Evolutionary conservation across 2,329 filamentous ascomycete genomes (phyloP).

Genomic region (Paecilomyces dactylethromorphus): DNA sequence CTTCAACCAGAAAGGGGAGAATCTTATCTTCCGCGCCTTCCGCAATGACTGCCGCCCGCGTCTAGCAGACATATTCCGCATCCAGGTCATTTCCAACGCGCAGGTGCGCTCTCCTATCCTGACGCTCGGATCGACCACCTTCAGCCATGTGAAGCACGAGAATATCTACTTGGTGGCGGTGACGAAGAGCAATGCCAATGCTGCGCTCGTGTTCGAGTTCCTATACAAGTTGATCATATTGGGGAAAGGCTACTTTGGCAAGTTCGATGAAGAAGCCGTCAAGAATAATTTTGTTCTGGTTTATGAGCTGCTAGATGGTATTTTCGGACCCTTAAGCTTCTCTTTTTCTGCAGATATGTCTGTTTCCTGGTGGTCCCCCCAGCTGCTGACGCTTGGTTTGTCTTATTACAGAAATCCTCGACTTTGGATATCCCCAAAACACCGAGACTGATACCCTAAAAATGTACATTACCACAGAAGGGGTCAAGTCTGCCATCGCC

Average conservation of each 20-base stretch:
- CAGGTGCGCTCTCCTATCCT: conserved; percentile 96
- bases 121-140: conserved; percentile 94
- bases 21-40: conserved; percentile 98
- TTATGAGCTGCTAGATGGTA: conserved; percentile 92
- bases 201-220: conserved; percentile 95
- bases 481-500: conserved; percentile 76
- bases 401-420: conserved; percentile 72
- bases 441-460: conserved; percentile 98
- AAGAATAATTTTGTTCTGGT: conserved; percentile 99
- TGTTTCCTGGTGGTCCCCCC: not conserved
- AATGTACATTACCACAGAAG: conserved; percentile 99
- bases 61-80: conserved; percentile 97
- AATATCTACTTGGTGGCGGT: conserved; percentile 98
- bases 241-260: conserved; percentile 94
- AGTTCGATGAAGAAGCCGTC: conserved; percentile 98
- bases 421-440: conserved; percentile 98
- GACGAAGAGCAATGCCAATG: conserved; percentile 98
- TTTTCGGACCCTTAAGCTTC: conserved; percentile 1
- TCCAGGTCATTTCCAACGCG: conserved; percentile 97
- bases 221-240: conserved; percentile 85
- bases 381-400: conserved; percentile 2
- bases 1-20: conserved; percentile 99
- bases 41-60: conserved; percentile 96
- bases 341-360: not conserved
- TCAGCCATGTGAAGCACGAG: conserved; percentile 98